These are phyloP conservation scores for Botrytis elliptica DNA, from an alignment of 2,329 filamentous ascomycete genomes.

Conservation along the genomic window DNA sequence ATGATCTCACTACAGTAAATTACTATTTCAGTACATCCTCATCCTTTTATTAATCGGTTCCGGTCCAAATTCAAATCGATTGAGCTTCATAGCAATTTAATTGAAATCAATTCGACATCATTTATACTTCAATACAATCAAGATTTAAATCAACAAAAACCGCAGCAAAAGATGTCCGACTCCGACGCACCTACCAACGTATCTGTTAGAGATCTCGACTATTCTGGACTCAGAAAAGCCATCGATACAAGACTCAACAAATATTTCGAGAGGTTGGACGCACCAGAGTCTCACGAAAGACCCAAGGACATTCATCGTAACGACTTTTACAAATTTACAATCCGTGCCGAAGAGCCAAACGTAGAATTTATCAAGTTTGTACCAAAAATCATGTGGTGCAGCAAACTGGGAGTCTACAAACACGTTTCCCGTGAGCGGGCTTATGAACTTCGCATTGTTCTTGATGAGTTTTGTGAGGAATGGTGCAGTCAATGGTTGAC, in stretches of 20 bases:
- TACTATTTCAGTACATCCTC: neutral
- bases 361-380: neutral
- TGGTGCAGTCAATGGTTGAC: neutral
- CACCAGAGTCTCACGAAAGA: neutral
- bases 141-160: neutral
- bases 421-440: neutral
- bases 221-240: neutral
- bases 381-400: neutral
- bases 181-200: neutral
- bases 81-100: neutral
- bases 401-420: neutral
- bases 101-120: neutral
- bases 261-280: neutral
- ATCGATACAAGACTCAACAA: neutral
- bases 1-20: neutral
- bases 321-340: neutral
- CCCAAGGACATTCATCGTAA: neutral
- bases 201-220: neutral
- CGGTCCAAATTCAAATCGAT: neutral
- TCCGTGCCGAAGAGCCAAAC: neutral
- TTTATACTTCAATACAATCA: neutral
- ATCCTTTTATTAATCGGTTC: neutral
- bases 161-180: neutral
- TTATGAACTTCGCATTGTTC: neutral
- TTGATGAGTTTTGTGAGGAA: neutral